phyloP scores from a whole-genome alignment of 306 rosid genomes.

The Vachellia collinsii region DNA sequence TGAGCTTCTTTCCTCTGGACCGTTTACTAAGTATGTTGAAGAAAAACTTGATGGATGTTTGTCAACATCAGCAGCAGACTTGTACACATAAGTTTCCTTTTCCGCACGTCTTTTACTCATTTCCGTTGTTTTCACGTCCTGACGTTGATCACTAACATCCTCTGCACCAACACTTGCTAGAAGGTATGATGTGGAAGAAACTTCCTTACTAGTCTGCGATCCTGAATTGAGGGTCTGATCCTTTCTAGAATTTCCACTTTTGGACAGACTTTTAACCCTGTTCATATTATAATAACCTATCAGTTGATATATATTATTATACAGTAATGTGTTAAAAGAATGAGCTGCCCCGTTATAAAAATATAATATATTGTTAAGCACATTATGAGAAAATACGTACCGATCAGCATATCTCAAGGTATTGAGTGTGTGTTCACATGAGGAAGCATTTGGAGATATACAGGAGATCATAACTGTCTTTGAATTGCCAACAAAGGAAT shows the following conservation, averaged over 20 bases:
- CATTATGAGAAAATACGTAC: slow-evolving; percentile 45
- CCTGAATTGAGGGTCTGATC: slow-evolving; percentile 65
- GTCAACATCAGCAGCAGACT: slow-evolving; percentile 65
- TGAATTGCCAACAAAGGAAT: slow-evolving; percentile 94
- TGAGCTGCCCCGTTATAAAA: background rate
- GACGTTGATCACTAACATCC: slow-evolving; percentile 62
- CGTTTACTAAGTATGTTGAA: slow-evolving; percentile 49
- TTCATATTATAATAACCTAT: slow-evolving; percentile 34
- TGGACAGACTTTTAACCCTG: slow-evolving; percentile 96
- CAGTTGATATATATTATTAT: slow-evolving; percentile 24
- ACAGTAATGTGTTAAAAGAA: slow-evolving; percentile 10
- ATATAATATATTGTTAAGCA: slow-evolving; percentile 21
- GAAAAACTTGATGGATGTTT: slow-evolving; percentile 53
- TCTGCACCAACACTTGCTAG: slow-evolving; percentile 56
- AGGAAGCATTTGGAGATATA: slow-evolving; percentile 95
- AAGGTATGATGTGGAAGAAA: slow-evolving; percentile 54
- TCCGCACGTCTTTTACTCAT: slow-evolving; percentile 58
- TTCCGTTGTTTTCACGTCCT: slow-evolving; percentile 66
- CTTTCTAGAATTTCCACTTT: slow-evolving; percentile 82
- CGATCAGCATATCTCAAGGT: slow-evolving; percentile 98
- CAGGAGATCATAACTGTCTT: slow-evolving; percentile 97
- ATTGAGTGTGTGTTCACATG: slow-evolving; percentile 94
- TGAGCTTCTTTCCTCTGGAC: slow-evolving; percentile 62
- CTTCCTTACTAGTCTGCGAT: slow-evolving; percentile 59
- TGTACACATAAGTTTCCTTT: slow-evolving; percentile 58